These are phyloP conservation scores for Naumovozyma dairenensis DNA, from an alignment of 805 yeast species.

Conservation along the genomic window DNA sequence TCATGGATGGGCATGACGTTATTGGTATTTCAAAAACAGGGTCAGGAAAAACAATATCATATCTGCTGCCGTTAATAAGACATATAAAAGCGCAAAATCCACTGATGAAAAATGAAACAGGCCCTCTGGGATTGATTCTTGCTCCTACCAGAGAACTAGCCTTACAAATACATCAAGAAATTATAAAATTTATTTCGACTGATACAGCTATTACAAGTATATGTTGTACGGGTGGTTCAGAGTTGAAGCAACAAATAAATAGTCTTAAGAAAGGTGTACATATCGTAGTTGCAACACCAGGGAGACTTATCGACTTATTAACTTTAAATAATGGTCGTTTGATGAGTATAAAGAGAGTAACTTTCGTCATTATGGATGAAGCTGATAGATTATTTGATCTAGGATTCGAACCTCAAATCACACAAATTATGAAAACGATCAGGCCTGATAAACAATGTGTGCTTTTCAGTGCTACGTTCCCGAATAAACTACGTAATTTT, in stretches of 20 bases:
- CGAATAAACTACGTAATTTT: conserved; percentile 62
- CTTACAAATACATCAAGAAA: conserved; percentile 65
- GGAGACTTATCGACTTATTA: conserved; percentile 79
- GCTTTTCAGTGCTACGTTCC: conserved; percentile 90
- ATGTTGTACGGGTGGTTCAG: conserved; percentile 89
- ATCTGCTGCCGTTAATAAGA: conserved; percentile 71
- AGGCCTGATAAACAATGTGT: conserved; percentile 86
- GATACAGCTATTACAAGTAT: conserved; percentile 40
- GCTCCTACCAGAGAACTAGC: conserved; percentile 94
- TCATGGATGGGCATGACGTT: conserved; percentile 82
- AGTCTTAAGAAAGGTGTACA: conserved; percentile 70
- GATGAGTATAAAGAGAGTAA: conserved; percentile 49
- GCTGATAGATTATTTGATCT: conserved; percentile 95
- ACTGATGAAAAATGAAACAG: conserved; percentile 39
- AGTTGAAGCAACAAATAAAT: conserved; percentile 72
- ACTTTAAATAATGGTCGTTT: conserved; percentile 77
- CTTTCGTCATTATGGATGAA: conserved; percentile 86
- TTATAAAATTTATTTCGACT: conserved; percentile 40
- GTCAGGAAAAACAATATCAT: conserved; percentile 89
- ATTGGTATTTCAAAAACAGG: conserved; percentile 96
- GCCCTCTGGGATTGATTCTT: conserved; percentile 71
- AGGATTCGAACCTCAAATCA: conserved; percentile 95
- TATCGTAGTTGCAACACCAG: conserved; percentile 88
- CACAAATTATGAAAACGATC: conserved; percentile 61
- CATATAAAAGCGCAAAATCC: conserved; percentile 71